These are phyloP conservation scores for Sphaceloma murrayae DNA, from an alignment of 2,329 filamentous ascomycete genomes.

Conservation along the genomic window DNA sequence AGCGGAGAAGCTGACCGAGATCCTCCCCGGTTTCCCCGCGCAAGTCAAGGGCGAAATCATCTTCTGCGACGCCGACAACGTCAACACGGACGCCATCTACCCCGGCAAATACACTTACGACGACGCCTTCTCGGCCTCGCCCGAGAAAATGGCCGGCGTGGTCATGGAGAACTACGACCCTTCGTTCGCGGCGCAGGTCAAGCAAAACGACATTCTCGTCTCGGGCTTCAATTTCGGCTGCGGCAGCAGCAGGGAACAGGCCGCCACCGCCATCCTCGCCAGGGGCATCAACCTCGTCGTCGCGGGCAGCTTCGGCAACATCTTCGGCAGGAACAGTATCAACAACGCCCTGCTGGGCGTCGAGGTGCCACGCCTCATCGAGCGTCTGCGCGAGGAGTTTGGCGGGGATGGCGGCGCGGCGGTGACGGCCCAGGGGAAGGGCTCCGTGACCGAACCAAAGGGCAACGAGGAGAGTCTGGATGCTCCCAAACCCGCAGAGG, in stretches of 20 bases:
- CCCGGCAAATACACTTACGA: conserved; percentile 89
- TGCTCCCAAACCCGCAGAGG: conserved; percentile 34
- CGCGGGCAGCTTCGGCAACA: conserved; percentile 72
- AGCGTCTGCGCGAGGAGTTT: conserved; percentile 56
- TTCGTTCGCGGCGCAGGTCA: conserved; percentile 54
- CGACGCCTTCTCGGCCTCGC: conserved; percentile 64
- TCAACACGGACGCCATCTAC: conserved; percentile 91
- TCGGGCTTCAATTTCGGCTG: conserved; percentile 83
- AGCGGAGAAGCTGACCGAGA: conserved; percentile 47
- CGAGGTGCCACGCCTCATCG: conserved; percentile 57
- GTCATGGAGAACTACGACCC: conserved; percentile 93
- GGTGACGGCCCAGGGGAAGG: conserved; percentile 25
- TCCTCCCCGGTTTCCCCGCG: conserved; percentile 79
- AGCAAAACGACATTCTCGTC: conserved; percentile 69
- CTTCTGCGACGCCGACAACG: conserved; percentile 76
- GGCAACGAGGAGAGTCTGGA: conserved; percentile 43
- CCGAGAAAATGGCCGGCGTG: conserved; percentile 73
- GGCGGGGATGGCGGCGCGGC: conserved; percentile 23
- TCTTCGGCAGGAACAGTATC: conserved; percentile 69
- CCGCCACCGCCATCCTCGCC: conserved; percentile 76
- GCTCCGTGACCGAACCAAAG: conserved; percentile 45
- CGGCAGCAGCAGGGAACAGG: conserved; percentile 72
- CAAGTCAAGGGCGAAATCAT: conserved; percentile 77
- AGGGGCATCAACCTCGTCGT: conserved; percentile 73
- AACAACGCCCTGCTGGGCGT: conserved; percentile 69